Percentiles rank a stretch among this genome's conserved stretches.
These are phyloP conservation scores for Funneliformis caledonium DNA, from an alignment of 371 early-diverging fungal species.

Conservation along the genomic window DNA sequence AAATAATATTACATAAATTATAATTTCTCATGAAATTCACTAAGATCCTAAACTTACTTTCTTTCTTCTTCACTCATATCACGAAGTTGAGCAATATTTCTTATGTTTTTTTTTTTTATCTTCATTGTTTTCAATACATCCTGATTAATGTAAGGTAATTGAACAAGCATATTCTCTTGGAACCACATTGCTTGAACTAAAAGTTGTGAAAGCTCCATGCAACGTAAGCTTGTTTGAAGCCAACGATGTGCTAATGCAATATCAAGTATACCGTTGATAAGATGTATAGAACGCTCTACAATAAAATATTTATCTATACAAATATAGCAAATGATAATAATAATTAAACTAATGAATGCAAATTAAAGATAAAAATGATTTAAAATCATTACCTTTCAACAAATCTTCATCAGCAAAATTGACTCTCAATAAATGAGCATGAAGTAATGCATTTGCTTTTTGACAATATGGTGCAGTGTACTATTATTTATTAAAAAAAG, in stretches of 20 bases:
- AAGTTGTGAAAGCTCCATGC: slow-evolving; percentile 79
- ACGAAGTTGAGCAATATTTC: slow-evolving; percentile 61
- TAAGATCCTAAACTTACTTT: slow-evolving; percentile 40
- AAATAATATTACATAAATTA: slow-evolving; percentile 39
- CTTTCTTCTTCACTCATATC: slow-evolving; percentile 62
- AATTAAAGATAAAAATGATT: neutral
- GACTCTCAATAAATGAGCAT: slow-evolving; percentile 86
- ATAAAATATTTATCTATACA: slow-evolving; percentile 72
- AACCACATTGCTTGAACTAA: slow-evolving; percentile 82
- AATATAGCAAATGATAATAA: neutral
- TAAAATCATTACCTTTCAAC: slow-evolving; percentile 48
- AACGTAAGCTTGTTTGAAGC: slow-evolving; percentile 61
- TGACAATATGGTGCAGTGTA: slow-evolving; percentile 55
- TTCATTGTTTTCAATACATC: slow-evolving; percentile 48
- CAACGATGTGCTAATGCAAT: slow-evolving; percentile 87
- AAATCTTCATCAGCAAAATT: slow-evolving; percentile 60
- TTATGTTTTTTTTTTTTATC: slow-evolving; percentile 47
- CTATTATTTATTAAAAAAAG: slow-evolving; percentile 44
- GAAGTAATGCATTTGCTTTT: slow-evolving; percentile 81
- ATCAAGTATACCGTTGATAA: slow-evolving; percentile 85
- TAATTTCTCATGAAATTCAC: neutral
- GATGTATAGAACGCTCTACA: slow-evolving; percentile 69
- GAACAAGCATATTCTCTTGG: slow-evolving; percentile 77
- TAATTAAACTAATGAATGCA: neutral
- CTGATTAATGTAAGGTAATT: slow-evolving; percentile 77